A percentile compares a stretch with the other conserved stretches of the same genome.
Evolutionary conservation across 2,329 filamentous ascomycete species (phyloP).

Genomic region (Rhinocladiella similis): DNA sequence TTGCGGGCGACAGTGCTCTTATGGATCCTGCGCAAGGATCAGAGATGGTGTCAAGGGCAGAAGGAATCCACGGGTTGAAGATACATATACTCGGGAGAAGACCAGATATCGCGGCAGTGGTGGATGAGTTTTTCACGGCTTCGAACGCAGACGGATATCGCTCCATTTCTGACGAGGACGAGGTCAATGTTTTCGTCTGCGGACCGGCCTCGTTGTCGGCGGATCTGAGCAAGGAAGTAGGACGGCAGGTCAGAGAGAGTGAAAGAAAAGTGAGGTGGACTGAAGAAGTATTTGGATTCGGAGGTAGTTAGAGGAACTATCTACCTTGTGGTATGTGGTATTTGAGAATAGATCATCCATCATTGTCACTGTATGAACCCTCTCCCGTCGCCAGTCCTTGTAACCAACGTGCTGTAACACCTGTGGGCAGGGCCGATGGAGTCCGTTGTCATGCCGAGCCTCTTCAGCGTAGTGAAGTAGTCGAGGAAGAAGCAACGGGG

Average conservation of each 20-base stretch:
- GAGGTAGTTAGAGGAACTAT: slow-evolving; percentile 6
- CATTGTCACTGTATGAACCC: too few species aligned
- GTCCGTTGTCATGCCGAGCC: too few species aligned
- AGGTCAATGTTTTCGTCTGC: slow-evolving; percentile 25
- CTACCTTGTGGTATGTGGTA: too few species aligned
- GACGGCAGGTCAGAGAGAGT: slow-evolving; percentile 16
- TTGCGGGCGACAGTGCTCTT: not conserved
- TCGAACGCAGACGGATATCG: too few species aligned
- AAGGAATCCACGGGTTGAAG: not conserved
- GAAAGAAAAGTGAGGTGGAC: slow-evolving; percentile 23
- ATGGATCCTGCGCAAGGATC: not conserved
- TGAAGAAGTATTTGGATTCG: slow-evolving; percentile 30
- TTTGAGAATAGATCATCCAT: too few species aligned
- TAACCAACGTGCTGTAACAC: not conserved
- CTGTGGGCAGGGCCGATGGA: not conserved
- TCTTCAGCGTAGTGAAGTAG: not conserved
- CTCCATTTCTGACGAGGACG: not conserved
- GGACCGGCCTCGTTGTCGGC: slow-evolving; percentile 20
- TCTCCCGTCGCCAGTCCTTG: too few species aligned
- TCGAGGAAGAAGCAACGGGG: not conserved
- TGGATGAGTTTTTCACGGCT: not conserved
- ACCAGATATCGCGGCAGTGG: not conserved
- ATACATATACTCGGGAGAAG: not conserved
- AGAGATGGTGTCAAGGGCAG: not conserved
- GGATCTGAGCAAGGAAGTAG: slow-evolving; percentile 17